Conservation (phyloP, 805 yeast genomes). For the Tetrapisispora nanseiensis region DNA sequence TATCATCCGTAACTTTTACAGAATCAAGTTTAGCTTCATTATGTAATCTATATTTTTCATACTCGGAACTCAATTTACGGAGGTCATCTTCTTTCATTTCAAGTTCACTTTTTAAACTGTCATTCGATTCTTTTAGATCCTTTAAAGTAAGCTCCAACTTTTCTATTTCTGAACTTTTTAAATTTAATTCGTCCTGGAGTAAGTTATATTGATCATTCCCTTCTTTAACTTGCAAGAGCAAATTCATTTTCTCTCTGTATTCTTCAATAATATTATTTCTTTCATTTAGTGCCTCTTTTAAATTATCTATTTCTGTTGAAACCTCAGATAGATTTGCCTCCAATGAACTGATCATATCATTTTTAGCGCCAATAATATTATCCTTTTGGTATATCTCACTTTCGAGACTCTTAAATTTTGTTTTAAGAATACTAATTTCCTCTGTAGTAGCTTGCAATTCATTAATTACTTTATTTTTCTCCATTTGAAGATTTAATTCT, state of each 20-base stretch:
- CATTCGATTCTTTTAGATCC: not conserved
- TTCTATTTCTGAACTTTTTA: not conserved
- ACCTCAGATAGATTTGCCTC: constrained; percentile 4
- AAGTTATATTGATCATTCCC: not conserved
- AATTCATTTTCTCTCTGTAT: not conserved
- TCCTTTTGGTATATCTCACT: not conserved
- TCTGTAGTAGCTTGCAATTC: not conserved
- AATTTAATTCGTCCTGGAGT: not conserved
- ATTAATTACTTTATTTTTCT: not conserved
- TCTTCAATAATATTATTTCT: not conserved
- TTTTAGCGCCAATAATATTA: not conserved
- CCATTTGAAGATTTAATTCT: constrained; percentile 1
- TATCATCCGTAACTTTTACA: not conserved
- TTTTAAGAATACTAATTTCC: not conserved
- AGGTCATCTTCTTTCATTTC: not conserved
- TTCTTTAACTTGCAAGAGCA: not conserved
- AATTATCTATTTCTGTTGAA: not conserved
- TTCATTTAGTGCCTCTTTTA: not conserved
- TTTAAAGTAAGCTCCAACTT: not conserved
- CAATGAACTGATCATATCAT: constrained; percentile 2
- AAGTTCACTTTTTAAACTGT: not conserved
- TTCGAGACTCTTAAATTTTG: not conserved
- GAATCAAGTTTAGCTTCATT: not conserved
- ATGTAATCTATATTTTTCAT: not conserved
- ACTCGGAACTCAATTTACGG: not conserved